These are phyloP conservation scores for Penicillium lagena DNA, from an alignment of 495 filamentous ascomycete species.

Conservation along the genomic window DNA sequence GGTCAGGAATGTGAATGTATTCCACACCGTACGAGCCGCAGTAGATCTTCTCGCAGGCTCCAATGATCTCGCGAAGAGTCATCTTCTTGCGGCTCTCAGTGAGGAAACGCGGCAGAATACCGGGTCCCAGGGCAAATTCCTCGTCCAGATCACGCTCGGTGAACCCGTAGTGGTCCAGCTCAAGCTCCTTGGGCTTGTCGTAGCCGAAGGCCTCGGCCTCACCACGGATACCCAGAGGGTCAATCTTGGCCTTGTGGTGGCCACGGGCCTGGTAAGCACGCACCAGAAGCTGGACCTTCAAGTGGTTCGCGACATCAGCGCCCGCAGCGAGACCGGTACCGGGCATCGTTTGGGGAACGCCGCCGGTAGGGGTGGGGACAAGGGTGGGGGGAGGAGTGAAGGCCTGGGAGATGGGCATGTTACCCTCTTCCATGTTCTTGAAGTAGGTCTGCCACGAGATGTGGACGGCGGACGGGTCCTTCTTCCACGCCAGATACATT, in stretches of 20 bases:
- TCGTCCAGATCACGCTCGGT: constrained; percentile 90
- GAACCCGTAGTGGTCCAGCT: constrained; percentile 89
- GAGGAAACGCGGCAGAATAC: constrained; percentile 92
- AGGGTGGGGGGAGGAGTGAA: constrained; percentile 93
- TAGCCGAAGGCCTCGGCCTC: constrained; percentile 82
- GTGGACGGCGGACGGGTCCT: constrained; percentile 88
- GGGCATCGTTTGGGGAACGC: constrained; percentile 68
- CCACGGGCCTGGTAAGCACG: constrained; percentile 97
- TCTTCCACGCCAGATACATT: constrained; percentile 98
- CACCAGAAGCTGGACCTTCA: constrained; percentile 95
- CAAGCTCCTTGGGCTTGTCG: constrained; percentile 84
- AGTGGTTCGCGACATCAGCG: constrained; percentile 86
- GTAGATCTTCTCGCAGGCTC: constrained; percentile 89
- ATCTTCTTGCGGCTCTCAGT: constrained; percentile 85
- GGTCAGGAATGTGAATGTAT: constrained; percentile 97
- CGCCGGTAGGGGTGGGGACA: constrained; percentile 70
- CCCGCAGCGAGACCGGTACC: constrained; percentile 64
- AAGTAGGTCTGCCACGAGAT: constrained; percentile 99
- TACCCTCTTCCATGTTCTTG: constrained; percentile 95
- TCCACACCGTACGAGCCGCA: constrained; percentile 95
- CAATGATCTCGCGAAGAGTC: constrained; percentile 91
- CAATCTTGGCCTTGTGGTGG: constrained; percentile 96
- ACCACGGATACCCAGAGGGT: constrained; percentile 88
- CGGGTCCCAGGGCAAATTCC: constrained; percentile 87
- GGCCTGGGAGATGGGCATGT: constrained; percentile 93